phyloP scores from a whole-genome alignment of 2,329 filamentous ascomycete genomes.

The Fulvia fulva region DNA sequence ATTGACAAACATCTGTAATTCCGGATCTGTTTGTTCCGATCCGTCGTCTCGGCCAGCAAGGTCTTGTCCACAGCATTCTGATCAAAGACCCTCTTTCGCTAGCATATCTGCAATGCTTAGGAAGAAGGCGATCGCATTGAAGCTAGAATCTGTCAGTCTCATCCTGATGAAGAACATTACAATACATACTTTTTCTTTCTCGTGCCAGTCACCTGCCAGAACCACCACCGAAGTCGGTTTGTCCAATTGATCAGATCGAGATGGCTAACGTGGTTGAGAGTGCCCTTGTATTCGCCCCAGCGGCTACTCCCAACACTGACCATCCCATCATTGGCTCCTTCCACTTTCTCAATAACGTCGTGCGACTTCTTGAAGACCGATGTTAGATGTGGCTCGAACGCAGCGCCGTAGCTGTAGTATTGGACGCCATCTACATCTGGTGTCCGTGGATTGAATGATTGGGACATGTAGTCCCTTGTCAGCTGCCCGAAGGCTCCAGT shows the following conservation, averaged over 20 bases:
- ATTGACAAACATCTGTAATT: not conserved
- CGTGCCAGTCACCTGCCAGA: conserved; percentile 52
- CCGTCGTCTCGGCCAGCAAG: not conserved
- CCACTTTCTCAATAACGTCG: conserved; percentile 49
- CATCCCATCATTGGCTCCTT: conserved; percentile 60
- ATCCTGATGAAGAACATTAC: not conserved
- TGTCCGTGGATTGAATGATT: conserved; percentile 57
- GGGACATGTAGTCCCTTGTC: conserved; percentile 55
- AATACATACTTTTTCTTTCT: conserved; percentile 49
- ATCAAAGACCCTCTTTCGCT: conserved; percentile 37
- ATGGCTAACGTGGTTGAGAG: conserved; percentile 60
- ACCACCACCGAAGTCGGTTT: conserved; percentile 57
- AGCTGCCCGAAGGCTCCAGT: conserved; percentile 60
- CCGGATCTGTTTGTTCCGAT: not conserved
- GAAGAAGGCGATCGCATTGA: conserved; percentile 63
- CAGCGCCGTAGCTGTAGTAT: conserved; percentile 63
- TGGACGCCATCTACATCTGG: conserved; percentile 52
- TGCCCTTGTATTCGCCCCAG: conserved; percentile 63
- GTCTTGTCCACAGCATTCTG: not conserved
- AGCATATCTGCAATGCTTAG: conserved; percentile 56
- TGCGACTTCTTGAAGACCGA: conserved; percentile 57
- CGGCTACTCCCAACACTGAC: conserved; percentile 59
- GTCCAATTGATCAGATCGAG: conserved; percentile 65
- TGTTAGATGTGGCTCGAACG: conserved; percentile 52
- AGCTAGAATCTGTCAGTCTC: conserved; percentile 39